Base-by-base conservation (phyloP, 1,284 basidiomycete genomes). In the Naganishia sp. region DNA sequence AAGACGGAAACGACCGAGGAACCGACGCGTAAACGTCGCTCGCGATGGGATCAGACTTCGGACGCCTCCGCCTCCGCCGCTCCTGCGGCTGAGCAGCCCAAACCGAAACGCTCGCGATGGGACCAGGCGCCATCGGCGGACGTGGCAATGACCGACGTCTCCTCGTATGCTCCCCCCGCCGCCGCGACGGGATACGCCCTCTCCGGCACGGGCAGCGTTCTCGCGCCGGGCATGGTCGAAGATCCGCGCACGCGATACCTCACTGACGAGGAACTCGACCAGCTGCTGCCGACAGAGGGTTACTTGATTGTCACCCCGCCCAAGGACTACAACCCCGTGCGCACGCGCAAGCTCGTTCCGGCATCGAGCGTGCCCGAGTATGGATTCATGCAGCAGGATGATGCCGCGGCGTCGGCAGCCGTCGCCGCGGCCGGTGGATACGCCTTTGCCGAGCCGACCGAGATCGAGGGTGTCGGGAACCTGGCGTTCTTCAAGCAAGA, bases 401-500 rank as follows among this genome's bases (percentile, higher is more conserved):
- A 94, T 68, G 90, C 90, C 6, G 90, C 94, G 72, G 91, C 93
- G 3, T 89, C 90, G 6, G 88, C 89, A 11, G 85, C 87, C 0
- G 88, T 92, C 0, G 90, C 90, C 0, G 94, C 93, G 0, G 90
- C 91, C 0, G 92, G 93, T 67, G 90, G 97, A 49, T 78, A 84
- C 68, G 77, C 81, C 28, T 90, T 91, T 16, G 91, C 94, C 4
- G 82, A 99, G 31, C 94, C 95, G n/a, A 99, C 95, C 1, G 95
- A 99, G 78, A 98, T 99, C 71, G 94, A 94, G 48, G 96, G 96
- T 49, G 94, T 99, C 48, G 96, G 96, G 42, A 93, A 90, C 73
- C 86, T 99, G 42, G 92, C 94, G 6, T 99, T 98, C 82, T 94
- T 99, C 86, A 99, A 99, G 81, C 85, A 91, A 0, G 96, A 99